Conservation (phyloP, 352 stramenopile genomes). For the Phytophthora citricola region DNA sequence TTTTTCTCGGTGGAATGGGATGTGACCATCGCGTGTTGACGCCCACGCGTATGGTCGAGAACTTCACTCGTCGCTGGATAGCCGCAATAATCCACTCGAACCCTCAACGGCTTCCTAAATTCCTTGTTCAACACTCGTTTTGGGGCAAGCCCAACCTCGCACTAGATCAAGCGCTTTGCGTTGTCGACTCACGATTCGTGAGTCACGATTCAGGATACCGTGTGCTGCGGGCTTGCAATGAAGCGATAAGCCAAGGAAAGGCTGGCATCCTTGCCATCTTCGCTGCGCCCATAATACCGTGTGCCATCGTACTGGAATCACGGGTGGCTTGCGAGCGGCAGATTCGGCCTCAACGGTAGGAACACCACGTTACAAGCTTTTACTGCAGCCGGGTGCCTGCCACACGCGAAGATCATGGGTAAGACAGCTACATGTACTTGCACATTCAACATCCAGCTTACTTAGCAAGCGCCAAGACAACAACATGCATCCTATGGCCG, state of each 20-base stretch:
- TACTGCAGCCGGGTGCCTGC: constrained; percentile 14
- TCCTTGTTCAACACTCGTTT: constrained; percentile 16
- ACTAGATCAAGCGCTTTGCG: not conserved
- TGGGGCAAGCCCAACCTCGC: constrained; percentile 4
- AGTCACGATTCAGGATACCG: not conserved
- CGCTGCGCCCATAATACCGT: not conserved
- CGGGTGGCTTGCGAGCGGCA: too few species aligned
- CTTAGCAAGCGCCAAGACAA: too few species aligned
- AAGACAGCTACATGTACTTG: not conserved
- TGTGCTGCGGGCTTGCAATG: too few species aligned
- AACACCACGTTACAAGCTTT: constrained; percentile 5
- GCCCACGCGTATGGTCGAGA: constrained; percentile 1
- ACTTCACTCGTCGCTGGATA: constrained; percentile 23
- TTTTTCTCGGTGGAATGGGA: constrained; percentile 28
- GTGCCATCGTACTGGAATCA: too few species aligned
- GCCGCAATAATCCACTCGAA: constrained; percentile 31
- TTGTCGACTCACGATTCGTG: not conserved
- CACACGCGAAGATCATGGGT: not conserved
- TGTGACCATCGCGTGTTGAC: constrained; percentile 9
- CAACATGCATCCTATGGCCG: too few species aligned
- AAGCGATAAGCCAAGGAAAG: constrained; percentile 10
- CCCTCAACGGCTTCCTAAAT: constrained; percentile 4
- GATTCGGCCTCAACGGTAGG: not conserved
- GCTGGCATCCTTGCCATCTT: constrained; percentile 9
- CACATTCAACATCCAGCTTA: not conserved